Evolutionary conservation across 2,329 filamentous ascomycete genomes (phyloP), one percentile per base, ranked within the genome.

Genomic region (Hirsutella rhossiliensis): DNA sequence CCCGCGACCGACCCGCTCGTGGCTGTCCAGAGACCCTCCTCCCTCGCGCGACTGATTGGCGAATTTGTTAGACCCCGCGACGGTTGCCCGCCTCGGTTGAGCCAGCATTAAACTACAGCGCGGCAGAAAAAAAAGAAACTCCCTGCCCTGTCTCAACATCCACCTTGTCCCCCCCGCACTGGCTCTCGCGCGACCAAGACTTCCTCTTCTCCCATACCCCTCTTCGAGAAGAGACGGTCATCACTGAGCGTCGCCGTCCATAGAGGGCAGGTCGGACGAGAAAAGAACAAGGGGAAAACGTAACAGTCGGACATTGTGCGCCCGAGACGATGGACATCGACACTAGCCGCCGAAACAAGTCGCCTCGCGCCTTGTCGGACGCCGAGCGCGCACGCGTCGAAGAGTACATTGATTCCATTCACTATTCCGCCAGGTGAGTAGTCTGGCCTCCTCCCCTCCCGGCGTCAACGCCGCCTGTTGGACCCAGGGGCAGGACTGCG

Each of bases 371-470:
- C 49, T 69, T 98, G 45, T 79, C 82, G 29, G 87, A 96, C 50
- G 68, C 74, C 17, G 92, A 98, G 73, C 80, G 84, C 52, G 79
- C 83, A 52, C 80, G 83, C 48, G 73, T 98, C 47, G 87, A 96
- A 49, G 89, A 97, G 63, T 97, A 86, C 60, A 79, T 92, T 53
- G 88, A 97, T 57, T 78, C 80, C 29, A 98, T 98, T 56, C 89
- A 97, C 66, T 98, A 98, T 69, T 97, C 90, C 43, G 78, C 85
- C 50, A 79, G 88, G 88, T 94, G 71, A 57, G 75, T 59, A 12
- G 11, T 9, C 4, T 38, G 15, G 2, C 18, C 31, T 3, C 32
- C 23, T 7, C 11, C 31, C 17, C 17, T n/a, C 29, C 17, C n/a
- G 11, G 3, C 7, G 5, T 18, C 20, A 2, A 18, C 34, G 4